Conservation (phyloP, 2,329 filamentous ascomycete species). For the Talaromyces funiculosus region DNA sequence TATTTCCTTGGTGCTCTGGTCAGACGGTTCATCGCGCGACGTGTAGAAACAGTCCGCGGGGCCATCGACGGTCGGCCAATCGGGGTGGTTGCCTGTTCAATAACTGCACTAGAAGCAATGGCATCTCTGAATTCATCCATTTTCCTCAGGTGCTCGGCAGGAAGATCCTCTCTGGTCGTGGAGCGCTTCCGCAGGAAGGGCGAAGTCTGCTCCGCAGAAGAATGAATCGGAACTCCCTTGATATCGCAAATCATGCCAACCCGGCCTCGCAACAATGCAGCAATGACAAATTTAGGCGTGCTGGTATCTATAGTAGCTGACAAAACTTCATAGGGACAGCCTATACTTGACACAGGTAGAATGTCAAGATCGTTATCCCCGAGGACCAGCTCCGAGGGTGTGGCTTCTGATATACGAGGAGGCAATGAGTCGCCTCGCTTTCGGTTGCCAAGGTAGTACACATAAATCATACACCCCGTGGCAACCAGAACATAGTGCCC, state of each 20-base stretch:
- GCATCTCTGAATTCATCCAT: conserved; percentile 14
- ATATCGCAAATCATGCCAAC: conserved; percentile 58
- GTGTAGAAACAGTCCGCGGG: conserved; percentile 14
- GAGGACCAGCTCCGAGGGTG: conserved; percentile 18
- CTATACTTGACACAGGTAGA: conserved; percentile 47
- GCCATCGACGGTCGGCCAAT: conserved; percentile 16
- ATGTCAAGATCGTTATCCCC: conserved; percentile 30
- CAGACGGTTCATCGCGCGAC: conserved; percentile 24
- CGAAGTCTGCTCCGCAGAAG: conserved; percentile 15
- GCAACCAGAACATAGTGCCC: conserved; percentile 54
- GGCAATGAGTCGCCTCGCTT: conserved; percentile 13
- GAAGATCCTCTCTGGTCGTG: background rate
- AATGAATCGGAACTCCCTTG: conserved; percentile 16
- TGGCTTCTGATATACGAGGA: conserved; percentile 1
- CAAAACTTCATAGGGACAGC: conserved; percentile 54
- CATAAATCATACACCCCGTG: conserved; percentile 49
- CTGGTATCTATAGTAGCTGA: conserved; percentile 60
- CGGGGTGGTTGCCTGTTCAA: background rate
- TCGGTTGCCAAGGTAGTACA: conserved; percentile 46
- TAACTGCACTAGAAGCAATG: conserved; percentile 12
- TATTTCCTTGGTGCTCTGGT: conserved; percentile 33
- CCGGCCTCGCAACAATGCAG: conserved; percentile 55
- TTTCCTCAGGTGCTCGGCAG: background rate
- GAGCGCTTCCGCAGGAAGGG: conserved; percentile 3
- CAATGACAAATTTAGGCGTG: conserved; percentile 50